Conservation (phyloP, 148 eudicot genomes). For the Persicaria maculosa region DNA sequence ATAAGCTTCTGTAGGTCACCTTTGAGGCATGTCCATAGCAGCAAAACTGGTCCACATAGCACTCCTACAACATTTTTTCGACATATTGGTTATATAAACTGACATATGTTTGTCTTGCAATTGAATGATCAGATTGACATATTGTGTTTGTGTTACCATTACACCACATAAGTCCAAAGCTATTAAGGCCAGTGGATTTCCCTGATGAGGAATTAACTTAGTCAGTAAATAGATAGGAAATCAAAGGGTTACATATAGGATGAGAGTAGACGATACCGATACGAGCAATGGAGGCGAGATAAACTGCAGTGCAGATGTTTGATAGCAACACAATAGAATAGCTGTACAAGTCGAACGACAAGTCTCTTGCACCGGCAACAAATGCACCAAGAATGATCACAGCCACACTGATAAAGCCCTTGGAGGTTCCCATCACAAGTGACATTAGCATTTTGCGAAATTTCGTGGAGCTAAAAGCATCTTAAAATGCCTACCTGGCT, state of each 20-base stretch:
- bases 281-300: slow-evolving; percentile 54
- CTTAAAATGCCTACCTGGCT: slow-evolving; percentile 38
- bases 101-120: not conserved
- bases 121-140: not conserved
- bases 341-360: slow-evolving; percentile 49
- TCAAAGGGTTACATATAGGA: not conserved
- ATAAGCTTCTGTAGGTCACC: slow-evolving; percentile 37
- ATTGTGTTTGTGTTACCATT: slow-evolving; percentile 27
- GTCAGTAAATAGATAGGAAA: not conserved
- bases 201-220: slow-evolving; percentile 20
- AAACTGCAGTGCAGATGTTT: slow-evolving; percentile 47
- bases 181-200: slow-evolving; percentile 46
- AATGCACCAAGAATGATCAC: slow-evolving; percentile 52
- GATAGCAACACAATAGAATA: slow-evolving; percentile 44
- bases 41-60: slow-evolving; percentile 45
- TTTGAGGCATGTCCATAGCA: slow-evolving; percentile 35
- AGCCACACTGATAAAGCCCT: slow-evolving; percentile 50
- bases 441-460: slow-evolving; percentile 19
- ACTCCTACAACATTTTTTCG: slow-evolving; percentile 24
- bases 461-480: not conserved
- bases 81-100: not conserved
- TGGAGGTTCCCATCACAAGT: slow-evolving; percentile 12
- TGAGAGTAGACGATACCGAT: slow-evolving; percentile 28
- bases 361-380: slow-evolving; percentile 51
- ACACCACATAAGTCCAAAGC: slow-evolving; percentile 58